Evolutionary conservation across 1,284 basidiomycete genomes (phyloP).

Genomic region (Vanrija humicola): DNA sequence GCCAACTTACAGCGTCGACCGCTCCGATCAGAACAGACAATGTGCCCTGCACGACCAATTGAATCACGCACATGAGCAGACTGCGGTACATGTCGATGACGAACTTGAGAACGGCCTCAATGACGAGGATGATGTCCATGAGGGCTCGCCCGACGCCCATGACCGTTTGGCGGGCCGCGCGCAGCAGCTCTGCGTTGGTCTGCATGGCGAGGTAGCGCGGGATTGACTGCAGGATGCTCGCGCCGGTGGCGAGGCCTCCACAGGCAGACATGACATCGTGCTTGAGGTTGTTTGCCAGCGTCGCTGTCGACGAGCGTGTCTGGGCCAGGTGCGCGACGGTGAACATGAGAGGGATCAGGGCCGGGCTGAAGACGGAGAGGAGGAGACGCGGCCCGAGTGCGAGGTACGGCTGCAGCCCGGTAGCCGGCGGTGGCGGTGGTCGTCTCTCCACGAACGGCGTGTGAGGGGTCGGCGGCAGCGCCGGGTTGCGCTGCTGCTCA

Average conservation of each 20-base stretch:
- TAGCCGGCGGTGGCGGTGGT: background rate
- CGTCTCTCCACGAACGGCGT: no score
- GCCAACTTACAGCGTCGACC: conserved; percentile 59
- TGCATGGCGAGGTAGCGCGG: conserved; percentile 81
- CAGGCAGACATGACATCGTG: conserved; percentile 70
- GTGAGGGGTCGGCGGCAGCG: background rate
- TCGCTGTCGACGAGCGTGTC: conserved; percentile 59
- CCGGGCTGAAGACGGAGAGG: conserved; percentile 64
- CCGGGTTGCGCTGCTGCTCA: background rate
- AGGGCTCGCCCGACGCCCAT: conserved; percentile 69
- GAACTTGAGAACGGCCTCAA: conserved; percentile 86
- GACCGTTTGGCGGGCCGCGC: conserved; percentile 72
- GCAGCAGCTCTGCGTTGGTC: conserved; percentile 71
- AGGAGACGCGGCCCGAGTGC: conserved; percentile 74
- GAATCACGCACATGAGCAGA: conserved; percentile 85
- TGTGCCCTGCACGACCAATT: conserved; percentile 78
- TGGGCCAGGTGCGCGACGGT: conserved; percentile 74
- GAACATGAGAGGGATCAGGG: conserved; percentile 76
- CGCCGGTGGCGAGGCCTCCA: conserved; percentile 73
- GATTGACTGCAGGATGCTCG: conserved; percentile 73
- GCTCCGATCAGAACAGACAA: conserved; percentile 75
- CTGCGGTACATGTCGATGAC: conserved; percentile 87
- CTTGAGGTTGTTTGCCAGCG: conserved; percentile 69
- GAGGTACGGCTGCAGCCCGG: conserved; percentile 61
- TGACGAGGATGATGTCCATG: conserved; percentile 62